Base-by-base conservation (phyloP, 495 filamentous ascomycete genomes). In the Viridothelium virens region DNA sequence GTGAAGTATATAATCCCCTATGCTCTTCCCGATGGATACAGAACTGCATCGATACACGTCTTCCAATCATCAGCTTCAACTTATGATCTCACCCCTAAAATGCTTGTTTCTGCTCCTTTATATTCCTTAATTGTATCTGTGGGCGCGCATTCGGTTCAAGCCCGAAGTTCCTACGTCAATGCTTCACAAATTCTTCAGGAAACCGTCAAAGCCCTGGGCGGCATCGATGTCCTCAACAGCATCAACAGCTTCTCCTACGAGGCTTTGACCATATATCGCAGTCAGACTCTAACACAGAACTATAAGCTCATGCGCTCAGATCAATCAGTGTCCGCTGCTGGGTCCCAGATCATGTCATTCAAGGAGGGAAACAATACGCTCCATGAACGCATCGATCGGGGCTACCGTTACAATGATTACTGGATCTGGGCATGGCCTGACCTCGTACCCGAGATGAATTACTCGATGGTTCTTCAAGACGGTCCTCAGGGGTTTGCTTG, bases 401-500 rank as follows among this genome's bases (percentile, higher is more conserved):
- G 37, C 14, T 44, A 62, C 33, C 38, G 37, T 50, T 67, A 68
- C 66, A 56, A 62, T 39, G 67, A 69, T 36, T 69, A 69, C 41
- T 69, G 67, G 67, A 59, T 39, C 38, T 69, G 46, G 36, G 66
- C 66, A 50, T 59, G 46, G 38, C 66, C 67, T 38, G 37, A 37
- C n/a, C 59, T 69, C 11, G 39, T 62, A n/a, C 66, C 44, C 12
- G 14, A 41, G 4, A 53, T 53, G 12, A 53, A 66, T 10, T 69
- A 68, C 46, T 53, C 67, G 12, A 31, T 69, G 14, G 67, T 69
- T 2, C 66, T 69, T 50, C 48, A 50, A 61, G 59, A 39, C 25
- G 67, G 67, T n/a, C 34, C 37, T 37, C 39, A 69, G 53, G 67
- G 48, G 14, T 69, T 38, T 53, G 67, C 67, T 14, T 69, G 67